Base-by-base conservation (phyloP, 305 asterid genomes). In the Solanum aculeatissimum region DNA sequence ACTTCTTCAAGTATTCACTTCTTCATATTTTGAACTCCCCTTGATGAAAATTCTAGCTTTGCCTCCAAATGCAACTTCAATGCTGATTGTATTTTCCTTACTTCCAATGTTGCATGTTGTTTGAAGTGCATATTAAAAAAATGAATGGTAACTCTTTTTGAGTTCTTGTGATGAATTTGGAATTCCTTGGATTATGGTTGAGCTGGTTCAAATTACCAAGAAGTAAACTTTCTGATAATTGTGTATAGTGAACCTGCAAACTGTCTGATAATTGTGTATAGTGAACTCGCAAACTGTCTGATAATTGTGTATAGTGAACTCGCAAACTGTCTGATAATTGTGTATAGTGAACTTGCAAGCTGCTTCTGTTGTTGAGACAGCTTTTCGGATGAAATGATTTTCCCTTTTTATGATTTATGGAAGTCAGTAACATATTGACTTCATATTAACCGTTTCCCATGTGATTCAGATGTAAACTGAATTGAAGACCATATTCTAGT, bases 401-500 rank as follows among this genome's bases (percentile, higher is more conserved):
- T 53, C 62, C 38, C 32, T 6, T 19, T 75, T 51, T 53, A 11
- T 29, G 66, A 78, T 53, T 78, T 27, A 27, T 29, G 63, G 82
- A 77, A 45, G 47, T 77, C 21, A 40, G n/a, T 78, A 32, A 63
- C 11, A 58, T 21, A 25, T 81, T 60, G 57, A 81, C 58, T n/a
- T 81, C 53, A 62, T 18, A 19, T 43, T 79, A 10, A 7, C 18
- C 29, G 2, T 32, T 83, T 35, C 14, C 42, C 45, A 43, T 83
- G 84, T 66, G 72, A 57, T 29, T 58, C 42, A 84, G 87, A 83
- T 74, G 75, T 72, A 29, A 13, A 43, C 82, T 69, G 70, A 84
- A 42, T 65, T 23, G 47, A 82, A 68, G 78, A 77, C 70, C 79
- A 32, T 38, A 78, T 83, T 82, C 82, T 83, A 74, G 85, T 77